Base-by-base conservation (phyloP, 345 rosid species). In the Litchi chinensis region DNA sequence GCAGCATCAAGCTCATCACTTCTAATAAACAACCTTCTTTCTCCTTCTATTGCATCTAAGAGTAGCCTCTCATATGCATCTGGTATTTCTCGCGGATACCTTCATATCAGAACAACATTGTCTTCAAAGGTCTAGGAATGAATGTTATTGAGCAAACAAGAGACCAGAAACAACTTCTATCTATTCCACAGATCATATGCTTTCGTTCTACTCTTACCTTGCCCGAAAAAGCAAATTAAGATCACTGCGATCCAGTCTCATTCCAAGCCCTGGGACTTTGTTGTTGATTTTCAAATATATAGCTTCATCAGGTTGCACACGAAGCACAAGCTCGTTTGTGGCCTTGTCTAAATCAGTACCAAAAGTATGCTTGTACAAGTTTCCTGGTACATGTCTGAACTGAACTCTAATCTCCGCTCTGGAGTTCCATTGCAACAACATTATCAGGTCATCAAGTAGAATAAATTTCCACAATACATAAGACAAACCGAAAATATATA, bases 261-360 rank as follows among this genome's bases (percentile, higher is more conserved):
- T 95, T 65, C 93, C 95, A 64, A 93, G 91, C 76, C 98, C 98
- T 19, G 98, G 98, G 75, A 93, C 93, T 85, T 95, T 95, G 88
- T 95, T 95, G 86, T 95, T 95, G 83, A 95, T 92, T 92, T 89
- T 95, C 67, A 95, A 83, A 87, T 95, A 95, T 80, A 95, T 93
- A 69, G 98, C 98, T 87, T 95, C 98, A 83, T 93, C 98, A 69
- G 98, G 98, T 82, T 93, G 98, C 74, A 95, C 97, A 19, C 92
- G 90, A 26, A 95, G 91, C 74, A 93, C 98, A 67, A 93, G 95
- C 86, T 92, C 98, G 77, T 92, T 92, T 59, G 97, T 91, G 4
- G 93, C 95, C 86, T 91, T 89, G 75, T 92, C 94, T 52, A 93
- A 77, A 83, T 91, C 92, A 74, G 92, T 91, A 3, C 91, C 94